Percentiles rank a stretch among this genome's conserved stretches.
Evolutionary conservation across 2,329 filamentous ascomycete species (phyloP).

Genomic region (Alternaria ethzedia): DNA sequence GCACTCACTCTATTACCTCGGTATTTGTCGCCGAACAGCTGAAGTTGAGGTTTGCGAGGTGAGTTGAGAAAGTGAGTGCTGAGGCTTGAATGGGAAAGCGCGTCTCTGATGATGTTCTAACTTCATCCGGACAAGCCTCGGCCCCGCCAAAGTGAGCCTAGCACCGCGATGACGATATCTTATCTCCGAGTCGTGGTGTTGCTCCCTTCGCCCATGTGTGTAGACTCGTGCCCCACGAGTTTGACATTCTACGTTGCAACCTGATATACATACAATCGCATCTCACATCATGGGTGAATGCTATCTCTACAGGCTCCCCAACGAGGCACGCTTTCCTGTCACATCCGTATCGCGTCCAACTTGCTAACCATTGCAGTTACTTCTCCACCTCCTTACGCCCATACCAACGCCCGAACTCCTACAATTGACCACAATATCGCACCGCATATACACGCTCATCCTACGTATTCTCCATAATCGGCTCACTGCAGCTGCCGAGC

Average conservation of each 20-base stretch:
- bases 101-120: conserved; percentile 29
- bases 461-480: conserved; percentile 70
- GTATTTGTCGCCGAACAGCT: not conserved
- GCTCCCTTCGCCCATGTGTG: conserved; percentile 20
- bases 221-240: not conserved
- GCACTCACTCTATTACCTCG: not conserved
- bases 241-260: not conserved
- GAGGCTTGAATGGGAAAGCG: conserved; percentile 35
- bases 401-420: conserved; percentile 55
- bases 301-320: conserved; percentile 46
- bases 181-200: conserved; percentile 24
- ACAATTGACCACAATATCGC: conserved; percentile 64
- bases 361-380: conserved; percentile 42
- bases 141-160: conserved; percentile 7
- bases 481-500: conserved; percentile 63
- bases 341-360: not conserved
- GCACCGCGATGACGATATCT: conserved; percentile 37
- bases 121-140: conserved; percentile 17
- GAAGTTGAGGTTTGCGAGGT: conserved; percentile 5
- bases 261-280: not conserved
- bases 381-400: conserved; percentile 52
- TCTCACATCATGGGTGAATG: conserved; percentile 31
- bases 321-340: conserved; percentile 36
- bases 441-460: conserved; percentile 68
- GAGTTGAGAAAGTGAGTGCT: conserved; percentile 21